Evolutionary conservation across 345 rosid species (phyloP).

Genomic region (Acer campestre): DNA sequence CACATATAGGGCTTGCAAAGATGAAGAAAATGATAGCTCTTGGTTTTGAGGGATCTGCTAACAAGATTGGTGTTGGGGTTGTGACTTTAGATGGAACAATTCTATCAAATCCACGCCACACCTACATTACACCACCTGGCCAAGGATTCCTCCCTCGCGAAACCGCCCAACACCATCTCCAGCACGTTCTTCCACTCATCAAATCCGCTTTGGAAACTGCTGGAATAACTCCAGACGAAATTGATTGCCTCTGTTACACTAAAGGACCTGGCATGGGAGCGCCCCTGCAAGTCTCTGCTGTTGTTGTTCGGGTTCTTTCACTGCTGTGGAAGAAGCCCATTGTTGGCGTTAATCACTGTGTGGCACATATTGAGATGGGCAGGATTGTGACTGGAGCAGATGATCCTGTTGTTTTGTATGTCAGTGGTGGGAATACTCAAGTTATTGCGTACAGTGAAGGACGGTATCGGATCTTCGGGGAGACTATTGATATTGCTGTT

Average conservation of each 20-base stretch:
- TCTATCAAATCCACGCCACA: constrained; percentile 91
- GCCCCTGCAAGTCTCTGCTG: constrained; percentile 74
- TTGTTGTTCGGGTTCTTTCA: constrained; percentile 80
- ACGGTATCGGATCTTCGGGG: constrained; percentile 85
- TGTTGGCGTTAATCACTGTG: constrained; percentile 92
- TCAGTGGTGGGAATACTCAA: constrained; percentile 99
- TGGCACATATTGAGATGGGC: constrained; percentile 99
- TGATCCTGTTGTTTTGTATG: constrained; percentile 95
- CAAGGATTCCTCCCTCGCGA: constrained; percentile 97
- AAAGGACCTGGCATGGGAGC: constrained; percentile 99
- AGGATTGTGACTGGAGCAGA: constrained; percentile 89
- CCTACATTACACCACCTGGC: constrained; percentile 94
- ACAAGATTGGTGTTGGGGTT: constrained; percentile 91
- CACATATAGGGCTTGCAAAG: not conserved
- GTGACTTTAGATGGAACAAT: constrained; percentile 81
- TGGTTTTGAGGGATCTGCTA: constrained; percentile 95
- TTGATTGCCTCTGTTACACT: constrained; percentile 90
- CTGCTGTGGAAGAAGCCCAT: constrained; percentile 90
- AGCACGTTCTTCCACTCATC: constrained; percentile 78
- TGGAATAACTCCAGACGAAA: constrained; percentile 60
- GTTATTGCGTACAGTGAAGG: constrained; percentile 98
- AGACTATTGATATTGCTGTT: constrained; percentile 97
- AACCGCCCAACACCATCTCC: constrained; percentile 92
- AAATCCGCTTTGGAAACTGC: constrained; percentile 72
- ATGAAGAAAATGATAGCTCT: constrained; percentile 83